These are phyloP conservation scores for Microdochium nivale DNA, from an alignment of 2,329 filamentous ascomycete species.

Conservation along the genomic window DNA sequence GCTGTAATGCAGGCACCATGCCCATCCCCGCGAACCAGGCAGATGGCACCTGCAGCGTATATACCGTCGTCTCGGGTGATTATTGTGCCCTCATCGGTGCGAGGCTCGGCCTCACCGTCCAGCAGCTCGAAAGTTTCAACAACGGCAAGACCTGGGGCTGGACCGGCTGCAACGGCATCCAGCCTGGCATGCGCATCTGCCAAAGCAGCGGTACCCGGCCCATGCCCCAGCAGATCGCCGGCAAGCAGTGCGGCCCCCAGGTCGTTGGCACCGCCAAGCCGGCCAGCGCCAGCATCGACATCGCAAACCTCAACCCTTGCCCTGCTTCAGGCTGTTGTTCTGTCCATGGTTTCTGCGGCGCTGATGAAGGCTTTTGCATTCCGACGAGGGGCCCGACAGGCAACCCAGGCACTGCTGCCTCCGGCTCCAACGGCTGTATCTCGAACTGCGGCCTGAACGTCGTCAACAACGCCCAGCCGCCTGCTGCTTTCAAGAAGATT, in stretches of 20 bases:
- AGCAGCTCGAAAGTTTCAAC: not conserved
- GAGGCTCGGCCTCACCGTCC: not conserved
- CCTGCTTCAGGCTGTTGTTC: conserved; percentile 33
- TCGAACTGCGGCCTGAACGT: conserved; percentile 12
- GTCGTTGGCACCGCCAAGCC: conserved; percentile 23
- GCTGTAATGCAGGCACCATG: not conserved
- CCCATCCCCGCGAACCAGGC: not conserved
- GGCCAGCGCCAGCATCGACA: conserved; percentile 19
- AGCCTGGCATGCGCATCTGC: conserved; percentile 24
- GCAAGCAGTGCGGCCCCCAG: conserved; percentile 36
- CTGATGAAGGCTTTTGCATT: conserved; percentile 21
- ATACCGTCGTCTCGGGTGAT: not conserved
- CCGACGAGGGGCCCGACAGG: conserved; percentile 8
- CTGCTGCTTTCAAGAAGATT: conserved; percentile 2
- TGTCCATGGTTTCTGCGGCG: conserved; percentile 19
- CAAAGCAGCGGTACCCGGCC: conserved; percentile 29
- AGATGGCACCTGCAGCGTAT: not conserved
- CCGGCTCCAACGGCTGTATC: conserved; percentile 17
- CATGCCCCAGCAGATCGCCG: conserved; percentile 26
- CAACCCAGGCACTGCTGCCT: conserved; percentile 14
- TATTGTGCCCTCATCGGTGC: not conserved
- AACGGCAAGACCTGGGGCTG: conserved; percentile 18
- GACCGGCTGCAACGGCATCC: conserved; percentile 25
- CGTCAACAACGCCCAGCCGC: conserved; percentile 1
- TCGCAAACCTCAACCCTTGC: conserved; percentile 35